A percentile compares a stretch with the other conserved stretches of the same genome.
These are phyloP conservation scores for Exserohilum turcica DNA, from an alignment of 2,329 filamentous ascomycete genomes.

Conservation along the genomic window DNA sequence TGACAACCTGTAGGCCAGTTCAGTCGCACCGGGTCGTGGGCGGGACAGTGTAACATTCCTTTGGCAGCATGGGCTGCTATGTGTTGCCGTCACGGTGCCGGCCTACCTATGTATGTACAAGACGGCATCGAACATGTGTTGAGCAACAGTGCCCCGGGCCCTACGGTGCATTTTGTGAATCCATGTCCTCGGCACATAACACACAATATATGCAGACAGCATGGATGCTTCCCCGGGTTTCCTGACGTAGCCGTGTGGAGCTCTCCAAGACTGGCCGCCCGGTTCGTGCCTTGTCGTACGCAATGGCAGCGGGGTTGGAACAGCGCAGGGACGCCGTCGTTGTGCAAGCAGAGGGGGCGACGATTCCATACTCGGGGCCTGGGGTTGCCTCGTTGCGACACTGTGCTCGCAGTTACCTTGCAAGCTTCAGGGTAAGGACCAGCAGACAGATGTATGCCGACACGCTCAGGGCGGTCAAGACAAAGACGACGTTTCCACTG, in stretches of 20 bases:
- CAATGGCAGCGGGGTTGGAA: not conserved
- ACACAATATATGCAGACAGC: slow-evolving; percentile 12
- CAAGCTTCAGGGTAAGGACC: slow-evolving; percentile 61
- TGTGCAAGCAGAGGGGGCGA: not conserved
- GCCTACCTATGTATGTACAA: no score
- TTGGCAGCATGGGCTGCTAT: not conserved
- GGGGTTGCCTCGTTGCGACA: not conserved
- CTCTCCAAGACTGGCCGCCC: slow-evolving; percentile 6
- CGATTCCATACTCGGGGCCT: not conserved
- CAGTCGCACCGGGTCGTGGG: not conserved
- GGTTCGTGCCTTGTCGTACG: not conserved
- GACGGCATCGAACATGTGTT: not conserved
- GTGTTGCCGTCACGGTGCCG: not conserved
- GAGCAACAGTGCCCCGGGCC: not conserved
- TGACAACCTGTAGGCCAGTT: not conserved
- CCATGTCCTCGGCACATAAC: slow-evolving; percentile 11
- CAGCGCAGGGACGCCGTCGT: not conserved
- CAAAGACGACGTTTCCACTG: slow-evolving; percentile 68
- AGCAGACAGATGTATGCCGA: slow-evolving; percentile 66
- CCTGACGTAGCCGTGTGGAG: slow-evolving; percentile 3
- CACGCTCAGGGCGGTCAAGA: slow-evolving; percentile 65
- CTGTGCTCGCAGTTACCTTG: slow-evolving; percentile 2
- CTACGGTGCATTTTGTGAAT: not conserved
- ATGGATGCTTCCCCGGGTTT: slow-evolving; percentile 15
- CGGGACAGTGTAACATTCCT: not conserved